Conservation (phyloP, 805 yeast genomes). For the Candida silvicultrix region DNA sequence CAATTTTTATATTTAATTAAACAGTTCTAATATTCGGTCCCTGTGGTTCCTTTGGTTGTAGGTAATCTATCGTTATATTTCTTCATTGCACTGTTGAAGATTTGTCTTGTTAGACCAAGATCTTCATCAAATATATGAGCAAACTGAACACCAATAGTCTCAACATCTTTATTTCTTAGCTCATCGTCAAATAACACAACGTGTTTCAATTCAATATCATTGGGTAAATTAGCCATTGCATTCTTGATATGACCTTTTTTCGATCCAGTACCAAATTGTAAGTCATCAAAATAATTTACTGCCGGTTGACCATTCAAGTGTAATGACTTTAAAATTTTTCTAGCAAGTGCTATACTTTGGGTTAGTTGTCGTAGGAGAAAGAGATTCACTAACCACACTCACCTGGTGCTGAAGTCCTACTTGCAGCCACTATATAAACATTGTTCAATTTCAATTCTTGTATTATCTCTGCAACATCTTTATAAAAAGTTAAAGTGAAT, state of each 20-base stretch:
- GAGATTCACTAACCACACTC: neutral
- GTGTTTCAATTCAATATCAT: conserved; percentile 41
- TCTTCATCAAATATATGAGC: conserved; percentile 53
- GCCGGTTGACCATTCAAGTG: conserved; percentile 49
- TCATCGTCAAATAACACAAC: conserved; percentile 72
- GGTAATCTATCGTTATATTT: neutral
- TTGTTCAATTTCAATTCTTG: conserved; percentile 39
- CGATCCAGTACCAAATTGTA: conserved; percentile 66
- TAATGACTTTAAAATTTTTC: conserved; percentile 47
- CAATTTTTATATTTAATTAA: no score
- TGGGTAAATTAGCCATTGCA: conserved; percentile 43
- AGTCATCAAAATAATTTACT: conserved; percentile 44
- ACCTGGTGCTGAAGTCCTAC: conserved; percentile 69
- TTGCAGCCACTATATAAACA: conserved; percentile 61
- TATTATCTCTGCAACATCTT: conserved; percentile 63
- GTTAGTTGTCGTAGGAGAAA: neutral
- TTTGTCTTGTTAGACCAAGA: conserved; percentile 47
- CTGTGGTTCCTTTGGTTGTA: no score
- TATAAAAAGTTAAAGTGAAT: conserved; percentile 48
- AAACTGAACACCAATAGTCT: conserved; percentile 62
- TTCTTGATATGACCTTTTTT: conserved; percentile 52
- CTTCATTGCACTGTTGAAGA: conserved; percentile 38
- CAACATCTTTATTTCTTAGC: conserved; percentile 69
- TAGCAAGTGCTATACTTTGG: conserved; percentile 43
- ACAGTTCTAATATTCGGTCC: no score